Conservation (phyloP, 2,329 filamentous ascomycete genomes). For the Paecilomyces sp. region DNA sequence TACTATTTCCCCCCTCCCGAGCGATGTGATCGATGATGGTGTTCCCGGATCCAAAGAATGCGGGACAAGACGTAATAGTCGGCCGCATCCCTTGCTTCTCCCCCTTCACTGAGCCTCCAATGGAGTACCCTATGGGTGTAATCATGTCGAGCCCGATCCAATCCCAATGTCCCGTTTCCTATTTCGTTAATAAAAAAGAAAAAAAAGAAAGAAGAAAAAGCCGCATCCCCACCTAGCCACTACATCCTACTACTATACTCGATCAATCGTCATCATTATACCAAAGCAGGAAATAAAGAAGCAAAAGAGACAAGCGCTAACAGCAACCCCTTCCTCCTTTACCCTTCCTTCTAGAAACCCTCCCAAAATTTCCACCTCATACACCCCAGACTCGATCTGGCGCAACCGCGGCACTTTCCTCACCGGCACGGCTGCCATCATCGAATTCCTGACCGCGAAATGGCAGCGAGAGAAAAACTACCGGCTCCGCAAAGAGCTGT, state of each 20-base stretch:
- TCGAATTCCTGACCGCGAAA: slow-evolving; percentile 62
- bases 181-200: not conserved
- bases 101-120: not conserved
- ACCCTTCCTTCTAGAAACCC: slow-evolving; percentile 49
- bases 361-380: slow-evolving; percentile 58
- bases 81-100: slow-evolving; percentile 3
- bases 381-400: slow-evolving; percentile 73
- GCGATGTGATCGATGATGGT: not conserved
- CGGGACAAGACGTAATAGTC: not conserved
- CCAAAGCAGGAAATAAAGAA: not conserved
- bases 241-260: not conserved
- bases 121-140: not conserved
- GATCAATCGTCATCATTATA: not conserved
- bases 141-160: not conserved
- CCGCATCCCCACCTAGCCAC: not conserved
- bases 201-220: not conserved
- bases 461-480: slow-evolving; percentile 69
- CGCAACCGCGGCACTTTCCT: slow-evolving; percentile 69
- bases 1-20: not conserved
- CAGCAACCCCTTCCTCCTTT: not conserved
- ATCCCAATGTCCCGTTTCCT: not conserved
- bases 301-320: not conserved
- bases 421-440: slow-evolving; percentile 59
- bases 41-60: not conserved
- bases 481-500: slow-evolving; percentile 73